Evolutionary conservation across 805 yeast genomes (phyloP).

Genomic region (Candida qinlingensis): DNA sequence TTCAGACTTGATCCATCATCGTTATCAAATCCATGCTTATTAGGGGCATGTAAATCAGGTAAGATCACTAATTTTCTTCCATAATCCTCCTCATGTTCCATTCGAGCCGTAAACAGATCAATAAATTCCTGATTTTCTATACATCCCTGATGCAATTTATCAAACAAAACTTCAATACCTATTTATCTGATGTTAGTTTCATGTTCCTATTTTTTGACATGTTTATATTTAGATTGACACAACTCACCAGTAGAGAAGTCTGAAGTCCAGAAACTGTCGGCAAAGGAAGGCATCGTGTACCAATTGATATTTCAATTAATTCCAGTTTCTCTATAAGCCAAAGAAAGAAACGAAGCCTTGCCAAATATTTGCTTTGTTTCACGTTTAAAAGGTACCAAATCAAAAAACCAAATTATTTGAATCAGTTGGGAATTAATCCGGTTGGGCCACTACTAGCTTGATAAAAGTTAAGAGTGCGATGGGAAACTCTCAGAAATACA

Average conservation of each 20-base stretch:
- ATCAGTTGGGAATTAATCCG: background rate
- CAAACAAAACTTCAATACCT: slow-evolving; percentile 48
- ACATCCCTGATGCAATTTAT: slow-evolving; percentile 54
- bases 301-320: background rate
- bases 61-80: slow-evolving; percentile 50
- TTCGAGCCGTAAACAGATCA: slow-evolving; percentile 57
- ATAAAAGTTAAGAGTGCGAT: background rate
- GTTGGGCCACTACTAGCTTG: background rate
- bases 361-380: background rate
- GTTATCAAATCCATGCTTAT: slow-evolving; percentile 37
- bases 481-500: no score
- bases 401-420: background rate
- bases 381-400: no score
- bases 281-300: slow-evolving; percentile 45
- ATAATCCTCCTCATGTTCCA: slow-evolving; percentile 65
- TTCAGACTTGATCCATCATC: slow-evolving; percentile 66
- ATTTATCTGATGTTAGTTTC: no score
- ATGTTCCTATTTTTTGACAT: no score
- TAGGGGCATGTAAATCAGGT: slow-evolving; percentile 31
- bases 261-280: slow-evolving; percentile 72
- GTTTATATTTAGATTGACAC: background rate
- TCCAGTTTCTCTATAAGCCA: background rate
- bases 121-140: slow-evolving; percentile 67
- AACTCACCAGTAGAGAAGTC: slow-evolving; percentile 50
- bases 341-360: background rate